Conservation (phyloP, 1,284 basidiomycete genomes). For the Naganishia liquefaciens region DNA sequence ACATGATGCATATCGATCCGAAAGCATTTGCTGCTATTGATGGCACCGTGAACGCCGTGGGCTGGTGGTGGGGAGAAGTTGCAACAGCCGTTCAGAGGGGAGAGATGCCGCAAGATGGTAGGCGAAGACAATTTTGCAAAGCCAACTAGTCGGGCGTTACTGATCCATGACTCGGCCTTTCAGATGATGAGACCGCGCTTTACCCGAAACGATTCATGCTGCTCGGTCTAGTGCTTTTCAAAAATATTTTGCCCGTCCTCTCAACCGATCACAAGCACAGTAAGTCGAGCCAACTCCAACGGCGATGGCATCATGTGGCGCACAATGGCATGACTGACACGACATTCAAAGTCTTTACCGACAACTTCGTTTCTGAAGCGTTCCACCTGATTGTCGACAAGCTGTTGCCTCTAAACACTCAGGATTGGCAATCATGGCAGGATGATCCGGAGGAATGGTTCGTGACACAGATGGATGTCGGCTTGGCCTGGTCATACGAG, state of each 20-base stretch:
- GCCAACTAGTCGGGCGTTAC: no score
- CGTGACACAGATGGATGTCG: slow-evolving; percentile 72
- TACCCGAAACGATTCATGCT: slow-evolving; percentile 66
- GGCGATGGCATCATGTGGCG: not conserved
- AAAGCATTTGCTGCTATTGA: slow-evolving; percentile 50
- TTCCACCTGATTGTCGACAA: slow-evolving; percentile 74
- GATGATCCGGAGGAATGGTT: slow-evolving; percentile 88
- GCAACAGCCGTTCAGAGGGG: slow-evolving; percentile 49
- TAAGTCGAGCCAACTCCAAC: slow-evolving; percentile 37
- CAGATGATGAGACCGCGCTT: slow-evolving; percentile 37
- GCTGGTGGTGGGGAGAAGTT: slow-evolving; percentile 55
- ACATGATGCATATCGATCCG: slow-evolving; percentile 50
- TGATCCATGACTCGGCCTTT: no score
- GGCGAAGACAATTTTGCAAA: slow-evolving; percentile 27
- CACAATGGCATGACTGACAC: not conserved
- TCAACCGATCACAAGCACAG: slow-evolving; percentile 48
- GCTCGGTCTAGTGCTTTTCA: slow-evolving; percentile 83
- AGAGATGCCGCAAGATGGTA: slow-evolving; percentile 50
- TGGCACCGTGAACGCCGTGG: slow-evolving; percentile 47
- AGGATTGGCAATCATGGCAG: slow-evolving; percentile 76
- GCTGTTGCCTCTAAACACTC: slow-evolving; percentile 75
- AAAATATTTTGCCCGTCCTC: slow-evolving; percentile 60
- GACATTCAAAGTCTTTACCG: slow-evolving; percentile 63
- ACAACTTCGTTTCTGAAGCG: slow-evolving; percentile 73
- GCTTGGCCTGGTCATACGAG: slow-evolving; percentile 86